phyloP scores from a whole-genome alignment of 768 basidiomycete species.

The Suillus clintonianus region DNA sequence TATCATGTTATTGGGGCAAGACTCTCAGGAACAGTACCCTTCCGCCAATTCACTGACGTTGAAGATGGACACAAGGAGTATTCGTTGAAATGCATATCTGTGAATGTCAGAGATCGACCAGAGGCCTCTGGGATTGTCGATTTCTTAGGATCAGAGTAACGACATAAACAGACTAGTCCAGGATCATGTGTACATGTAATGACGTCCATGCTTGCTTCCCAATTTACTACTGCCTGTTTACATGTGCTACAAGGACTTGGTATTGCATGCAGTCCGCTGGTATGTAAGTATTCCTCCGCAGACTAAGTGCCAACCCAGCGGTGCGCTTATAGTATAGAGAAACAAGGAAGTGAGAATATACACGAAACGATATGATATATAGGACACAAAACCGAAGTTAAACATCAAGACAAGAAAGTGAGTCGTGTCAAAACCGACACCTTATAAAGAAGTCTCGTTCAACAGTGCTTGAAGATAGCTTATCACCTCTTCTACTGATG shows the following conservation, averaged over 20 bases:
- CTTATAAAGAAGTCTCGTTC: background rate
- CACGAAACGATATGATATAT: background rate
- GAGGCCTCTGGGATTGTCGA: background rate
- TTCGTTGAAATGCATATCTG: background rate
- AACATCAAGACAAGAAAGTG: no score
- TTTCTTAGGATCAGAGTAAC: background rate
- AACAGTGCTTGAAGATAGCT: background rate
- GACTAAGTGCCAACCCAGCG: background rate
- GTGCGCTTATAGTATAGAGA: background rate
- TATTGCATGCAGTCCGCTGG: background rate
- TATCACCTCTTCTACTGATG: background rate
- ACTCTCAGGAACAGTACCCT: background rate
- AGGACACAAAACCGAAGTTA: no score
- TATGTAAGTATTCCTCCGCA: background rate
- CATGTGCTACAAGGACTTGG: background rate
- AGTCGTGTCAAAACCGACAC: background rate
- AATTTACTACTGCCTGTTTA: background rate
- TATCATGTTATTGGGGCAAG: conserved; percentile 17
- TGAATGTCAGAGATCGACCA: background rate
- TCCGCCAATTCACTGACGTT: background rate
- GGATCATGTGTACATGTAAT: background rate
- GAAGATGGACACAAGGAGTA: background rate
- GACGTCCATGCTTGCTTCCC: background rate
- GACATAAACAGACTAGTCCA: background rate
- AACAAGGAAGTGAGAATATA: background rate